Base-by-base conservation (phyloP, 225 moss, liverwort and hornwort genomes). In the Sphagnum tenellum region DNA sequence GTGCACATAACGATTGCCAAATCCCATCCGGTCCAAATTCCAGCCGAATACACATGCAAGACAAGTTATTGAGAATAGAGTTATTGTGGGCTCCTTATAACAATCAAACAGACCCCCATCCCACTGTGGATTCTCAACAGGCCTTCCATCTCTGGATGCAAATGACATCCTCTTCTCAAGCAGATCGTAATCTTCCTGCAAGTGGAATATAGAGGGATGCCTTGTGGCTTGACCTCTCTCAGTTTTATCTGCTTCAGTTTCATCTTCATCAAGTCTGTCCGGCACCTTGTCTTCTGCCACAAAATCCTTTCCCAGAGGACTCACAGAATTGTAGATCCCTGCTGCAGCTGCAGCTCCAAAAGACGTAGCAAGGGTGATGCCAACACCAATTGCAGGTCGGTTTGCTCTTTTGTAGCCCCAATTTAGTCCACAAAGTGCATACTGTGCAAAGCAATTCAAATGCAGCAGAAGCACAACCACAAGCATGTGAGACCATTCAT, bases 1-100 rank as follows among this genome's bases (percentile, higher is more conserved):
- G 54, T 95, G 94, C 46, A 95, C 91, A 50, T 76, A 91, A 48
- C 91, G 86, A 68, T 91, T 95, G 45, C 94, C 94, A 46, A 95
- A 95, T n/a, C 94, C 94, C 9, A 95, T 77, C n/a, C 94, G 73
- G 51, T 95, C 94, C 67, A 91, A 82, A 48, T 91, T 95, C 72
- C 89, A 95, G 44, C 94, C 94, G 67, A 95, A 88, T 45, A 95
- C 94, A 65, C 91, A 95, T 8, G 87, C 76, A 68, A 82, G 81
- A 71, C 94, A 95, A 3, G 82, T 29, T 3, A 74, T 55, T 48
- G 88, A 73, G 56, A 95, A 80, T n/a, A 89, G 9, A 11, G 85
- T 77, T 46, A 95, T 85, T 2, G 79, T 71, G n/a, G 83, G 83
- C 50, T 89, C 94, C 48, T 77, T 68, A 46, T 62, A 67, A 6